These are phyloP conservation scores for Populus trichocarpa DNA, from an alignment of 441 rosid species.

Conservation along the genomic window DNA sequence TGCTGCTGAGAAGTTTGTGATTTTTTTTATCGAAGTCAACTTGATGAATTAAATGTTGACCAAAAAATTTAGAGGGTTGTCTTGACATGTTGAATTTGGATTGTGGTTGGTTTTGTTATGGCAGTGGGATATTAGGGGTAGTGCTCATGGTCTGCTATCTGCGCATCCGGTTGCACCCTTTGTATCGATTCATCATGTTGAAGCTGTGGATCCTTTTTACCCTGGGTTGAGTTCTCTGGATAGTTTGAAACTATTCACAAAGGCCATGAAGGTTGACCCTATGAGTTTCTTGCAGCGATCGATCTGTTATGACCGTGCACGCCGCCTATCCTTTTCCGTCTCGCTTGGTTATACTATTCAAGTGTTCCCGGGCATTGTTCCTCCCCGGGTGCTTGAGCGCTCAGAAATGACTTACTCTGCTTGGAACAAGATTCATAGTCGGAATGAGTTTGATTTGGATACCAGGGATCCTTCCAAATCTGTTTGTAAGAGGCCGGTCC, in stretches of 20 bases:
- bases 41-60: not conserved
- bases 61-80: not conserved
- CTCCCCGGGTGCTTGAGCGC: constrained; percentile 71
- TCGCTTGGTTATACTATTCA: constrained; percentile 82
- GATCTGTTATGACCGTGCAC: constrained; percentile 63
- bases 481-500: constrained; percentile 48
- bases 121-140: constrained; percentile 93
- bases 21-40: not conserved
- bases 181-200: constrained; percentile 80
- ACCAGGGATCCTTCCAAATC: constrained; percentile 57
- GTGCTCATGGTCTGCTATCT: constrained; percentile 68
- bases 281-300: constrained; percentile 73
- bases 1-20: not conserved
- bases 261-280: constrained; percentile 66
- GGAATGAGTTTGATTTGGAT: constrained; percentile 77
- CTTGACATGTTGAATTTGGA: constrained; percentile 2
- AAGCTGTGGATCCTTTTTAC: constrained; percentile 74
- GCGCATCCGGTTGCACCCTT: constrained; percentile 83
- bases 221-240: constrained; percentile 66
- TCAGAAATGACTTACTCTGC: constrained; percentile 75
- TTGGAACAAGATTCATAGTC: constrained; percentile 57
- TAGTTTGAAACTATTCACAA: constrained; percentile 66
- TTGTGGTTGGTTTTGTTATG: constrained; percentile 7
- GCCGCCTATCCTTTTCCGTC: constrained; percentile 48
- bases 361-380: constrained; percentile 58